Evolutionary conservation across 495 filamentous ascomycete species (phyloP).

Genomic region (Neurospora africana): DNA sequence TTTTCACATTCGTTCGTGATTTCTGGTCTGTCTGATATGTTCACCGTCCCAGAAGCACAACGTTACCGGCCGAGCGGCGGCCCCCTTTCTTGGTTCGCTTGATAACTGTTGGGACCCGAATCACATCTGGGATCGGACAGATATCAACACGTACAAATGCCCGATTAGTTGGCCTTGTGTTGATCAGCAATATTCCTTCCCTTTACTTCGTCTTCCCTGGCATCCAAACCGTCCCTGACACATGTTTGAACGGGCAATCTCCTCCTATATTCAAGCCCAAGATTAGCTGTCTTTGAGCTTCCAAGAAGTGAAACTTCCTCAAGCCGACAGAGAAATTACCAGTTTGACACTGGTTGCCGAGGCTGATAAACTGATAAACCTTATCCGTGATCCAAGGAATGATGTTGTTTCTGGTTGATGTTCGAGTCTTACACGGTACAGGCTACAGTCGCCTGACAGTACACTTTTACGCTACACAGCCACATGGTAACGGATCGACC

Average conservation of each 20-base stretch:
- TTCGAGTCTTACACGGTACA: neutral
- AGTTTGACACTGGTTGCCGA: neutral
- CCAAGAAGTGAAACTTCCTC: neutral
- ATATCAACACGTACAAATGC: neutral
- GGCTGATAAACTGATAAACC: neutral
- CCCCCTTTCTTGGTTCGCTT: neutral
- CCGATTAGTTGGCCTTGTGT: neutral
- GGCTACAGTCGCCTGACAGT: neutral
- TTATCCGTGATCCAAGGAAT: neutral
- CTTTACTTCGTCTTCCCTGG: neutral
- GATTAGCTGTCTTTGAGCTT: neutral
- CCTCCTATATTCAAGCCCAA: neutral
- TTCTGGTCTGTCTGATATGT: neutral
- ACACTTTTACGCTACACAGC: neutral
- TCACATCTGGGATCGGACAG: neutral
- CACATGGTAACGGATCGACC: neutral
- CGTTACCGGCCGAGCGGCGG: neutral
- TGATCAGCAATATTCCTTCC: neutral
- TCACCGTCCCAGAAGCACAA: neutral
- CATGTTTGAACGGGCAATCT: neutral
- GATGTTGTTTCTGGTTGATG: neutral
- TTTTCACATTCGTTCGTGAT: neutral
- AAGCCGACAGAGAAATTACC: neutral
- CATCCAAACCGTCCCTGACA: neutral
- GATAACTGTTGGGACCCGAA: neutral